Percentiles rank a stretch among this genome's conserved stretches.
These are phyloP conservation scores for Boehmeria nivea DNA, from an alignment of 306 rosid species.

Conservation along the genomic window DNA sequence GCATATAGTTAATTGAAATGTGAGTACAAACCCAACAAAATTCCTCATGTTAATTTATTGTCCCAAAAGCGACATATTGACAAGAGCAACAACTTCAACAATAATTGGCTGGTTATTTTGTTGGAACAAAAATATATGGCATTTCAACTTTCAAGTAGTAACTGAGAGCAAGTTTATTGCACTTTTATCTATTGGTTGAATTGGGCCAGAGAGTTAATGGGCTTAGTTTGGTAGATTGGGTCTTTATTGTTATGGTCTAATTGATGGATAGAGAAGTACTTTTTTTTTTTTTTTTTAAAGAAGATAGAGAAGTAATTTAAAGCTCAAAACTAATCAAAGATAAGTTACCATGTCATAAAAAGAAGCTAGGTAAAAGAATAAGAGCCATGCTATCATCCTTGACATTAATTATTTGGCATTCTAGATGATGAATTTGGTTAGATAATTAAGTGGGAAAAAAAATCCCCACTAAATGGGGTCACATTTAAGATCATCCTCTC, in stretches of 20 bases:
- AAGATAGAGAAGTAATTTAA: too few relatives aligned
- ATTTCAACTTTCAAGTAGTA: not conserved
- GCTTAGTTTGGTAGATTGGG: not conserved
- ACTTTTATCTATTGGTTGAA: not conserved
- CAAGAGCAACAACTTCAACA: not conserved
- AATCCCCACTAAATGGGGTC: constrained; percentile 5
- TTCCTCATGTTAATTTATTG: not conserved
- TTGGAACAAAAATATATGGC: not conserved
- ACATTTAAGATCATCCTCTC: constrained; percentile 10
- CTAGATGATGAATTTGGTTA: constrained; percentile 1
- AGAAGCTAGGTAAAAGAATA: not conserved
- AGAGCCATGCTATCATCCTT: not conserved
- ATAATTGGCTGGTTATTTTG: not conserved
- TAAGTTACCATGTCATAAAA: not conserved
- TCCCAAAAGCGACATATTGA: not conserved
- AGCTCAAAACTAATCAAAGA: constrained; percentile 6
- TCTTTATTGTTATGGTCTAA: too few relatives aligned
- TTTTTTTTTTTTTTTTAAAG: too few relatives aligned
- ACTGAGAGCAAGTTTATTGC: not conserved
- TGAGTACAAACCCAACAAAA: constrained; percentile 2
- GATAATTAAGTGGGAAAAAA: not conserved
- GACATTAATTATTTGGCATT: constrained; percentile 8
- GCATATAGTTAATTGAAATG: not conserved
- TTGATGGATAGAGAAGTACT: too few relatives aligned
- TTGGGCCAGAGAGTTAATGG: not conserved